Evolutionary conservation across 2,329 filamentous ascomycete genomes (phyloP).

Genomic region (Beauveria pseudobassiana): DNA sequence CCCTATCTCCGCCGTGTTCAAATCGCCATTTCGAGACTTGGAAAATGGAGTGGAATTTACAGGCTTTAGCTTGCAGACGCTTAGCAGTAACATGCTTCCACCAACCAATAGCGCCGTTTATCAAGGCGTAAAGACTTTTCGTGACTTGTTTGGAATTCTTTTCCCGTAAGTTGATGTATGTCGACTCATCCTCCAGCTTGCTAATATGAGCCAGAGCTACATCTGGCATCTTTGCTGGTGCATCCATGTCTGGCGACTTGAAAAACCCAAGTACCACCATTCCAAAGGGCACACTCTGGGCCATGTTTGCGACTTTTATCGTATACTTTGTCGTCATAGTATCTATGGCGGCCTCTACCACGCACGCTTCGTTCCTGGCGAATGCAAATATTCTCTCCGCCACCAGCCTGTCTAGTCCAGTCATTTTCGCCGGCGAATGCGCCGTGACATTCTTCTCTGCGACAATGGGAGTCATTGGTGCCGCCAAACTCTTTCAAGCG

Average conservation of each 20-base stretch:
- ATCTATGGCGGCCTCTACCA: conserved; percentile 69
- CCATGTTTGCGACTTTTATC: conserved; percentile 67
- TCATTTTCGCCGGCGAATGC: conserved; percentile 76
- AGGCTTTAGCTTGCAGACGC: conserved; percentile 62
- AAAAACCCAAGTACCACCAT: conserved; percentile 78
- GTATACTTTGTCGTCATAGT: conserved; percentile 71
- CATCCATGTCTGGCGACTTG: conserved; percentile 85
- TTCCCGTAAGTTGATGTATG: conserved; percentile 51
- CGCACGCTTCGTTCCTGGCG: conserved; percentile 62
- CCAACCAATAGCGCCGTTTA: conserved; percentile 56
- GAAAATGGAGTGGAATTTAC: conserved; percentile 66
- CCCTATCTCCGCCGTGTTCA: conserved; percentile 65
- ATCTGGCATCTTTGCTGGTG: conserved; percentile 58
- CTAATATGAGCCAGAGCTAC: conserved; percentile 31
- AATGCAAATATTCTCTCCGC: conserved; percentile 76
- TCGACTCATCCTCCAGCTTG: conserved; percentile 38
- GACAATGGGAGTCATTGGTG: conserved; percentile 79
- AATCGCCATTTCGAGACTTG: conserved; percentile 58
- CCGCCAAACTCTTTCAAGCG: conserved; percentile 77
- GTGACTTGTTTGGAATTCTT: conserved; percentile 77
- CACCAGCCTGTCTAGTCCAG: conserved; percentile 64
- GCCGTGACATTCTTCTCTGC: conserved; percentile 79
- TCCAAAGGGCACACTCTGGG: conserved; percentile 74
- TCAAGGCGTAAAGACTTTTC: conserved; percentile 60
- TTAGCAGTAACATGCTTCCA: conserved; percentile 68